These are phyloP conservation scores for Epichloe sylvatica DNA, from an alignment of 2,329 filamentous ascomycete species.

Conservation along the genomic window DNA sequence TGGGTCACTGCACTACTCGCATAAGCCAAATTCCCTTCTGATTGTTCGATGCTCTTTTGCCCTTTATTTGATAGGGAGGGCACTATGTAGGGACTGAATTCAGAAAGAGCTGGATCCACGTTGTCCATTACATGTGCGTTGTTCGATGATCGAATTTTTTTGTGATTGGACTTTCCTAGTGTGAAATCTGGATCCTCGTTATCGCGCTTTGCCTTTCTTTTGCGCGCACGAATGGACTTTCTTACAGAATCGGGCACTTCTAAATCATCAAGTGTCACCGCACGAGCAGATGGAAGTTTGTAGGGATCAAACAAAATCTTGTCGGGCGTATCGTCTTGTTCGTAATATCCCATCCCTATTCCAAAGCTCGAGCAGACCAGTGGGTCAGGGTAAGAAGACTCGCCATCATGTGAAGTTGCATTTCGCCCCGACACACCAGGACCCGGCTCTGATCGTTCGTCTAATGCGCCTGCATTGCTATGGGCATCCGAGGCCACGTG, in stretches of 20 bases:
- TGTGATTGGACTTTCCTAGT: slow-evolving; percentile 28
- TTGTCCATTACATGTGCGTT: slow-evolving; percentile 22
- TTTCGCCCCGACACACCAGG: neutral
- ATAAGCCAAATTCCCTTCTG: neutral
- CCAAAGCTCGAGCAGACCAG: slow-evolving; percentile 31
- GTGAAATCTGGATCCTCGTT: slow-evolving; percentile 42
- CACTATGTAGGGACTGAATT: slow-evolving; percentile 5
- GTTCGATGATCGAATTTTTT: slow-evolving; percentile 22
- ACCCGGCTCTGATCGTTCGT: neutral
- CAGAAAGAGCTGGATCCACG: slow-evolving; percentile 41
- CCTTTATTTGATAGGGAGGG: neutral
- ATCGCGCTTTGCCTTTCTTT: slow-evolving; percentile 37
- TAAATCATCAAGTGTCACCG: slow-evolving; percentile 27
- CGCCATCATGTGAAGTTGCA: slow-evolving; percentile 9
- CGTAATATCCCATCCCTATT: slow-evolving; percentile 47
- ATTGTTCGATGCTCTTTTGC: slow-evolving; percentile 8
- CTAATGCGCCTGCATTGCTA: neutral
- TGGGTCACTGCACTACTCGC: slow-evolving; percentile 19
- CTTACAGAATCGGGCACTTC: slow-evolving; percentile 41
- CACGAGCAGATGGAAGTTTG: slow-evolving; percentile 35
- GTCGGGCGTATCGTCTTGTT: slow-evolving; percentile 42
- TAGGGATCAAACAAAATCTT: slow-evolving; percentile 46
- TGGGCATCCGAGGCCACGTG: neutral
- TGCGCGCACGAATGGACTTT: slow-evolving; percentile 38
- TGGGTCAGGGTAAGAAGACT: slow-evolving; percentile 34